Conservation (phyloP, 2,329 filamentous ascomycete genomes). For the Orbilia javanica region DNA sequence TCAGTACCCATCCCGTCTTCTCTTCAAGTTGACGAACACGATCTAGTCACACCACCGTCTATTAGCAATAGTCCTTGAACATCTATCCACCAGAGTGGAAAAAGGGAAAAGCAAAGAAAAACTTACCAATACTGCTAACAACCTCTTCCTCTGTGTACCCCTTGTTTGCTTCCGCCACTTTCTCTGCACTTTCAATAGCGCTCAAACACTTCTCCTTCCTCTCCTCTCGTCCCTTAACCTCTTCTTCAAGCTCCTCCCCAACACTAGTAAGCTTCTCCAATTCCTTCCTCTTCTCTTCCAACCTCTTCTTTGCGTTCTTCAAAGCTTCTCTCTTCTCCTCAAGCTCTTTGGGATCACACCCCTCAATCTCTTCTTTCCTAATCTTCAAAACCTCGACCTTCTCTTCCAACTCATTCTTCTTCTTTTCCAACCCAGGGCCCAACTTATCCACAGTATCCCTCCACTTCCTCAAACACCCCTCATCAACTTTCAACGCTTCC, state of each 20-base stretch:
- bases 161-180: conserved; percentile 85
- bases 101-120: conserved; percentile 67
- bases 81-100: not conserved
- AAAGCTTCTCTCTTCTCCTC: conserved; percentile 79
- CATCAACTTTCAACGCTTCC: conserved; percentile 81
- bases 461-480: conserved; percentile 75
- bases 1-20: conserved; percentile 54
- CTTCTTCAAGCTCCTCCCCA: conserved; percentile 75
- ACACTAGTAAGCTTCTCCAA: conserved; percentile 77
- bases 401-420: conserved; percentile 73
- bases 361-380: conserved; percentile 79
- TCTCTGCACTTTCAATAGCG: conserved; percentile 85
- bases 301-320: conserved; percentile 74
- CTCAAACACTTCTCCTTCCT: conserved; percentile 77
- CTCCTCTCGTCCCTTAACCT: conserved; percentile 74
- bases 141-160: conserved; percentile 91
- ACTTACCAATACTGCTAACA: conserved; percentile 72
- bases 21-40: conserved; percentile 50
- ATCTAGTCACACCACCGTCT: conserved; percentile 65
- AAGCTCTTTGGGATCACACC: conserved; percentile 84
- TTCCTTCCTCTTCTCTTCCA: conserved; percentile 76
- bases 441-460: conserved; percentile 76
- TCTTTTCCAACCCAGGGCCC: conserved; percentile 75
- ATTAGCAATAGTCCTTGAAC: conserved; percentile 1
- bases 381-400: conserved; percentile 78